A percentile compares a stretch with the other conserved stretches of the same genome.
phyloP scores from a whole-genome alignment of 495 filamentous ascomycete species.

The Parathielavia hyrcaniae region DNA sequence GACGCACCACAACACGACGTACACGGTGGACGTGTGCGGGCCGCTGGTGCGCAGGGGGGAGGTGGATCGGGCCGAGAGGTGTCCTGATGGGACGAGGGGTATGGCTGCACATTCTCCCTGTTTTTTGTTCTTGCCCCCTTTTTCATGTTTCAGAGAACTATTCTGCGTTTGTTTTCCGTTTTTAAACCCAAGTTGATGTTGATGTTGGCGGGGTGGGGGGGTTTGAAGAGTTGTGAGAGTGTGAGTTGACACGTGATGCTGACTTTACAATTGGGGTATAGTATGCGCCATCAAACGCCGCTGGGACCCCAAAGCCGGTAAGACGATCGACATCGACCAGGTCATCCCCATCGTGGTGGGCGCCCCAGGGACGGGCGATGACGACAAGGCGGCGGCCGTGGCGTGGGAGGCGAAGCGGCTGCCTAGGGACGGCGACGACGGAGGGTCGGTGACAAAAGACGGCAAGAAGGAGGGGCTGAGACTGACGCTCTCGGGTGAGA shows the following conservation, averaged over 20 bases:
- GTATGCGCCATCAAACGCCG: constrained; percentile 73
- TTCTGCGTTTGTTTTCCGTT: neutral
- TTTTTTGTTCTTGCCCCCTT: neutral
- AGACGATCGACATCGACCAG: constrained; percentile 31
- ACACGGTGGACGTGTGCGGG: constrained; percentile 79
- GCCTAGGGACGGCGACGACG: constrained; percentile 23
- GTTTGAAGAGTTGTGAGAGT: neutral
- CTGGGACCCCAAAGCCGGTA: constrained; percentile 35
- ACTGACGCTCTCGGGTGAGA: constrained; percentile 63
- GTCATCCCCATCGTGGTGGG: constrained; percentile 61
- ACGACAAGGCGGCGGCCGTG: constrained; percentile 46
- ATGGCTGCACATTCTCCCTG: neutral
- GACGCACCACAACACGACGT: constrained; percentile 62
- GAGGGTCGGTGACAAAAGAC: constrained; percentile 53
- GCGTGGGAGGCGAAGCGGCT: constrained; percentile 51
- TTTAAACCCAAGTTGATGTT: too few species aligned
- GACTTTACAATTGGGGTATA: constrained; percentile 27
- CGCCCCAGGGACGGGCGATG: constrained; percentile 39
- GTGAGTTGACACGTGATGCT: neutral
- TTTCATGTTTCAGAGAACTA: neutral
- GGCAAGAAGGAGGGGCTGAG: constrained; percentile 62
- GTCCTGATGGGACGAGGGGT: constrained; percentile 59
- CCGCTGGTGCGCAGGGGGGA: constrained; percentile 52
- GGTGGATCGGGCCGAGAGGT: constrained; percentile 45
- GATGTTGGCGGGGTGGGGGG: neutral